These are phyloP conservation scores for Hypoxylon sp. DNA, from an alignment of 2,329 filamentous ascomycete genomes.

Conservation along the genomic window DNA sequence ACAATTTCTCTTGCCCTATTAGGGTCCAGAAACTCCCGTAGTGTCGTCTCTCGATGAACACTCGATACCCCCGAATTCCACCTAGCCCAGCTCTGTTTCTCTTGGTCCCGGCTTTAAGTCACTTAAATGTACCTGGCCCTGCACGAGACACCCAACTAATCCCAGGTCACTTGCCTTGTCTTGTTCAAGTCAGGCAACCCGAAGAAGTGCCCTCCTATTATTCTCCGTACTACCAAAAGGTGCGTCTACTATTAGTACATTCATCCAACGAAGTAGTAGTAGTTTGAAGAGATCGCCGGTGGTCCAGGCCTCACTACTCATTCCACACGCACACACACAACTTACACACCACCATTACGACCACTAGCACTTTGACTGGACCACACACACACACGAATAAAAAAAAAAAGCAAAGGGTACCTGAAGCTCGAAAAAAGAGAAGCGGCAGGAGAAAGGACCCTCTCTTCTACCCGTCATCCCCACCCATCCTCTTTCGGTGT, in stretches of 20 bases:
- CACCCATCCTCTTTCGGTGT: conserved; percentile 28
- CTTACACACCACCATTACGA: conserved; percentile 30
- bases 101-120: conserved; percentile 31
- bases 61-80: conserved; percentile 32
- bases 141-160: conserved; percentile 27
- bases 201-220: conserved; percentile 25
- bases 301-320: conserved; percentile 37
- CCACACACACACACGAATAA: no score
- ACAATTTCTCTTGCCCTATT: conserved; percentile 40
- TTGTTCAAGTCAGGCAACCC: conserved; percentile 37
- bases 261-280: no score
- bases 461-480: conserved; percentile 26
- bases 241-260: conserved; percentile 28
- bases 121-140: no score
- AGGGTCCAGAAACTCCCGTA: conserved; percentile 44
- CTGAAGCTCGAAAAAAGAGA: conserved; percentile 28
- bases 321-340: conserved; percentile 35
- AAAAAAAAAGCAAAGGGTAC: conserved; percentile 38
- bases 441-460: conserved; percentile 30
- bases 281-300: conserved; percentile 43
- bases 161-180: conserved; percentile 29
- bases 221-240: conserved; percentile 32
- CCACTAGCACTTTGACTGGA: conserved; percentile 26
- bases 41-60: conserved; percentile 33
- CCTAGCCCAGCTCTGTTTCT: conserved; percentile 18